Percentiles rank a stretch among this genome's conserved stretches.
Conservation (phyloP, 257 asterid species). For the Penstemon barbatus region DNA sequence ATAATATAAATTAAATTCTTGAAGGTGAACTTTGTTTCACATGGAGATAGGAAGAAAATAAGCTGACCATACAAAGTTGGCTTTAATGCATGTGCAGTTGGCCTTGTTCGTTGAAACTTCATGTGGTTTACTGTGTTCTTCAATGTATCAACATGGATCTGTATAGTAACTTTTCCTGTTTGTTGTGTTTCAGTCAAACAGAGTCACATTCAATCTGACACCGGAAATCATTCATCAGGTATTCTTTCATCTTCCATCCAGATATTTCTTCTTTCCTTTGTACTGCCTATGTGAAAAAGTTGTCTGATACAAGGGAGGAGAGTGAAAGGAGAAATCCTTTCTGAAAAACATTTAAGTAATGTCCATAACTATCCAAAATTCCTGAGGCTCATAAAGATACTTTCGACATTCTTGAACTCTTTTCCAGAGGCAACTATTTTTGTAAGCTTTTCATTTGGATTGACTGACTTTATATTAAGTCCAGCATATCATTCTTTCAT, state of each 20-base stretch:
- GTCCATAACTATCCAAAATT: conserved; percentile 9
- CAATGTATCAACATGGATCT: conserved; percentile 20
- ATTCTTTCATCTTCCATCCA: conserved; percentile 27
- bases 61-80: conserved; percentile 7
- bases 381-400: background rate
- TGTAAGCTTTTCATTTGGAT: background rate
- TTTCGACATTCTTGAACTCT: background rate
- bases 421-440: no score
- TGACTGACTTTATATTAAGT: background rate
- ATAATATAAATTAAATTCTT: background rate
- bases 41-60: conserved; percentile 1
- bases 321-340: conserved; percentile 16
- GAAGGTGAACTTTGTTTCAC: background rate
- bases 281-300: conserved; percentile 1
- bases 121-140: conserved; percentile 22
- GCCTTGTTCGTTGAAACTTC: background rate
- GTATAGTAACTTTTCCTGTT: conserved; percentile 27
- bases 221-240: conserved; percentile 99
- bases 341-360: conserved; percentile 7
- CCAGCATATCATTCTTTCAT: conserved; percentile 5
- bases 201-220: conserved; percentile 94
- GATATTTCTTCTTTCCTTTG: conserved; percentile 11
- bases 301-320: conserved; percentile 19
- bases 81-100: background rate
- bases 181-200: conserved; percentile 72